Conservation (phyloP, 176 grass and related monocot species). For the Musa beccarii region DNA sequence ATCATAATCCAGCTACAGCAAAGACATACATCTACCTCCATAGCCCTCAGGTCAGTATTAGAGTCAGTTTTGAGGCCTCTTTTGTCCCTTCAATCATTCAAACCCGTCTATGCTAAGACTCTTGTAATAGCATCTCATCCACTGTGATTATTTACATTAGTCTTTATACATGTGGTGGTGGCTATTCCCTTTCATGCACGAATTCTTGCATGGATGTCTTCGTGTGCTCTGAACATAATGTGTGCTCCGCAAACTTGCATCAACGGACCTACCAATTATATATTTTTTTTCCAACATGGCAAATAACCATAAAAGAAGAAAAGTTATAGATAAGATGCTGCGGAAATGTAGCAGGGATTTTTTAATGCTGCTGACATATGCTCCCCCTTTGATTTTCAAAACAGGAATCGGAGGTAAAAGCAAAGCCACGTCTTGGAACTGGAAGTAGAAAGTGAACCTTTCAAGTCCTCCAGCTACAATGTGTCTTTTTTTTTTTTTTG, state of each 20-base stretch:
- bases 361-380: not conserved
- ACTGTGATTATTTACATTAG: too few species aligned
- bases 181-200: too few species aligned
- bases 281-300: not conserved
- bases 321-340: not conserved
- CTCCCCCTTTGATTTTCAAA: slow-evolving; percentile 2
- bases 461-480: not conserved
- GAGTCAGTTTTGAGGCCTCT: too few species aligned
- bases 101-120: too few species aligned
- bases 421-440: slow-evolving; percentile 62
- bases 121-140: too few species aligned
- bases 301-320: not conserved
- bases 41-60: slow-evolving; percentile 44
- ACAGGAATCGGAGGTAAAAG: slow-evolving; percentile 92
- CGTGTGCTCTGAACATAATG: not conserved
- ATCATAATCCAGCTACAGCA: slow-evolving; percentile 77
- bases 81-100: too few species aligned
- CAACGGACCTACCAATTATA: too few species aligned
- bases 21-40: slow-evolving; percentile 98
- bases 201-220: too few species aligned
- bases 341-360: not conserved
- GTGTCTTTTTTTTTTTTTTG: too few species aligned
- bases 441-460: slow-evolving; percentile 36
- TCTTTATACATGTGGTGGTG: too few species aligned
- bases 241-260: not conserved